Evolutionary conservation across 495 filamentous ascomycete genomes (phyloP), one percentile per base, ranked within the genome.

Genomic region (Aspergillus ostianus): DNA sequence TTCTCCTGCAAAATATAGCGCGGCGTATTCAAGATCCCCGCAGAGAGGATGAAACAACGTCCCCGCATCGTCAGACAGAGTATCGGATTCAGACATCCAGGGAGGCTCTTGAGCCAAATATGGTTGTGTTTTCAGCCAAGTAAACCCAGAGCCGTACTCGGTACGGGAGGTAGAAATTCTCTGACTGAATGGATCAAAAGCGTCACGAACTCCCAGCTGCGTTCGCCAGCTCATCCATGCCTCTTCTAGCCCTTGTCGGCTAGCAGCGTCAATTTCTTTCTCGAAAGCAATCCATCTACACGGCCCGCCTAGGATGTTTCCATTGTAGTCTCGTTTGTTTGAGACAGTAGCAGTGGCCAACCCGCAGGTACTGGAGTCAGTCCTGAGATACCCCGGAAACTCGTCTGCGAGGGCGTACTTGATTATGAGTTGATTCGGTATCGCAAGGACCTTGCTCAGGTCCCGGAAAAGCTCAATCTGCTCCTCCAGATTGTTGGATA

Each of bases 1-100:
- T 5, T 50, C 48, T 17, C 48, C 48, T 50, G 48, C 48, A 50
- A 50, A 50, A 19, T 50, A 50, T 19, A 50, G 20, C 48, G 48
- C 48, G 5, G 19, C 48, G 26, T 50, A 50, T 20, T 50, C 48
- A 1, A 20, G 48, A 7, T 50, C 48, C 15, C 48, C 48, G 9
- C 20, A 23, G 48, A 50, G 48, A 27, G 19, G 48, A 12, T 50
- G 18, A 17, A 23, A 50, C 7, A 50, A 50, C 0, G 19, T 50
- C 48, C 48, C 48, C 13, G 19, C 7, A 6, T 50, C 48, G 19
- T 26, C 48, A 1, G 20, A 12, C 0, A 27, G 9, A 17, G 48
- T 20, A 12, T 13, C 4, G 9, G 48, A 50, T 4, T 21, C 20
- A 6, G 26, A 13, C n/a, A 6, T 4, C 48, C 26, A 15, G 5